Conservation (phyloP, 306 rosid species). For the Lupinus albus region DNA sequence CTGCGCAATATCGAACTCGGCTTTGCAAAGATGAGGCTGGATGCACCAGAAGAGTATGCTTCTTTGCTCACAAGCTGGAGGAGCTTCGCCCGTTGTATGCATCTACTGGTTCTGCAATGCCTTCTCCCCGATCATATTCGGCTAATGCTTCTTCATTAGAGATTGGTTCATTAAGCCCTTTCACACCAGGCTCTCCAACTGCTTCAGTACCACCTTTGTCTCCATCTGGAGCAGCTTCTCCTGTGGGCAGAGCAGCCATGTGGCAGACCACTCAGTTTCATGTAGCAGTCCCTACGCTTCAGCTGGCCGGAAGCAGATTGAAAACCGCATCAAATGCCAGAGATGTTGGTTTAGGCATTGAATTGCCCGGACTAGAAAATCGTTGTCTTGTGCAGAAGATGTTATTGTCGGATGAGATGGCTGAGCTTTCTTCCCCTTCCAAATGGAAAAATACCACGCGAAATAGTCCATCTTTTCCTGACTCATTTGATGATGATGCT, state of each 20-base stretch:
- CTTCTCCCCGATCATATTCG: slow-evolving; percentile 68
- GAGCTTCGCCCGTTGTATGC: slow-evolving; percentile 90
- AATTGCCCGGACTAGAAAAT: slow-evolving; percentile 52
- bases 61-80: slow-evolving; percentile 82
- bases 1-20: slow-evolving; percentile 86
- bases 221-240: slow-evolving; percentile 66
- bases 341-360: slow-evolving; percentile 56
- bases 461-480: slow-evolving; percentile 44
- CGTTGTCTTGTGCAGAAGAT: slow-evolving; percentile 53
- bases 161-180: slow-evolving; percentile 53
- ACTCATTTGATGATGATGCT: slow-evolving; percentile 44
- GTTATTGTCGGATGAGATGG: slow-evolving; percentile 58
- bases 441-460: slow-evolving; percentile 61
- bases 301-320: slow-evolving; percentile 63
- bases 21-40: slow-evolving; percentile 84
- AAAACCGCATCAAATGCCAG: slow-evolving; percentile 60
- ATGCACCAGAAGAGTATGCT: slow-evolving; percentile 77
- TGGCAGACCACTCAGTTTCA: slow-evolving; percentile 59
- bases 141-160: slow-evolving; percentile 48
- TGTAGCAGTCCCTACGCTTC: slow-evolving; percentile 61
- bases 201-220: slow-evolving; percentile 61
- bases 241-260: slow-evolving; percentile 50
- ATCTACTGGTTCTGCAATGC: slow-evolving; percentile 84
- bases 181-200: slow-evolving; percentile 53
- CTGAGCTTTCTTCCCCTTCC: slow-evolving; percentile 57